Evolutionary conservation across 495 filamentous ascomycete species (phyloP).

Genomic region (Lasiosphaeris hirsuta): DNA sequence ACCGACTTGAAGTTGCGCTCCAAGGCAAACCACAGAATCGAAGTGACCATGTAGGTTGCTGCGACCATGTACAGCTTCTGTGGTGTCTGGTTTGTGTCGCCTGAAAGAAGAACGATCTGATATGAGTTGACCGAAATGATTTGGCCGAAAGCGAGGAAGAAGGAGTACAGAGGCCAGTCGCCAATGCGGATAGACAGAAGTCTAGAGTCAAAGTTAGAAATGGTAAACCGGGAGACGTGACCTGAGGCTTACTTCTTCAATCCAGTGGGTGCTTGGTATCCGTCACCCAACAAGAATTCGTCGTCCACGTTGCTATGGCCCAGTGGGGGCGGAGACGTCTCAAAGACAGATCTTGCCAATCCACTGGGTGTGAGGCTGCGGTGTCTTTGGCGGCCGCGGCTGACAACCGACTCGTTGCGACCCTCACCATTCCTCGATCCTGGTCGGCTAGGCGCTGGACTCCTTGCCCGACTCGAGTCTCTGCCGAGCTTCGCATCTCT

Average conservation of each 20-base stretch:
- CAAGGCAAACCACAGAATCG: constrained; percentile 60
- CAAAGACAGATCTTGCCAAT: constrained; percentile 29
- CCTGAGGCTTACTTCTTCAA: constrained; percentile 50
- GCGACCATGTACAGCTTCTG: constrained; percentile 62
- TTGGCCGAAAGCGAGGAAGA: constrained; percentile 65
- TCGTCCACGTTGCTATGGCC: constrained; percentile 21
- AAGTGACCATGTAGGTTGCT: constrained; percentile 57
- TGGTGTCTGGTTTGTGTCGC: constrained; percentile 56
- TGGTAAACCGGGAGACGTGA: constrained; percentile 29
- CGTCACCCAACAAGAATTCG: constrained; percentile 61
- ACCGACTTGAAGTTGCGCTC: constrained; percentile 56
- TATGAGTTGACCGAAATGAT: constrained; percentile 66
- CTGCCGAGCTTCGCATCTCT: constrained; percentile 55
- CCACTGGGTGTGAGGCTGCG: constrained; percentile 32
- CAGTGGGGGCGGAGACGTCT: constrained; percentile 24
- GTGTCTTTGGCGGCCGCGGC: constrained; percentile 30
- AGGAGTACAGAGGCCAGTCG: constrained; percentile 72
- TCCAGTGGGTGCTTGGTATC: constrained; percentile 65
- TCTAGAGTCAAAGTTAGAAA: constrained; percentile 13
- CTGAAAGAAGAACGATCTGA: constrained; percentile 64
- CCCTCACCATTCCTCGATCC: constrained; percentile 19
- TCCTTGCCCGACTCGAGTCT: constrained; percentile 19
- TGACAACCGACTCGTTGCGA: constrained; percentile 28
- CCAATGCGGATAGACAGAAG: constrained; percentile 39
- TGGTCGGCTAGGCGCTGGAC: constrained; percentile 20